phyloP scores from a whole-genome alignment of 495 filamentous ascomycete genomes.

The Aspergillus ellipticus region DNA sequence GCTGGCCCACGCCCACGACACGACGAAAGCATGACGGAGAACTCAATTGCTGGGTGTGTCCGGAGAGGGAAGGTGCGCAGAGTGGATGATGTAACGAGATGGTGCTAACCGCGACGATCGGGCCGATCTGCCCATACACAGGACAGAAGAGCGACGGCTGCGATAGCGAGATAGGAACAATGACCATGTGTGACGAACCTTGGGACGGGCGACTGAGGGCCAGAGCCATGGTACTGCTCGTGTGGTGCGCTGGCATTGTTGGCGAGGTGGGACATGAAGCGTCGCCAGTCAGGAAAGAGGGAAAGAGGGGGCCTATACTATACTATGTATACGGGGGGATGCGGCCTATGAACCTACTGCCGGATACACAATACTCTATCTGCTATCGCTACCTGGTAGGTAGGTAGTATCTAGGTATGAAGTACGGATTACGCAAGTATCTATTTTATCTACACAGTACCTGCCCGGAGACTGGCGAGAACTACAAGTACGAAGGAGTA shows the following conservation, averaged over 20 bases:
- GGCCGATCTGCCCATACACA: background rate
- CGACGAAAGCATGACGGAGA: background rate
- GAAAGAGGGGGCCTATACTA: no score
- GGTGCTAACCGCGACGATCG: background rate
- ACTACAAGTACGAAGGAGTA: no score
- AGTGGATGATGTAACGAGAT: slow-evolving; percentile 5
- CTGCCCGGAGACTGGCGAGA: no score
- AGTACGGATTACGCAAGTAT: no score
- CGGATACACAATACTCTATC: no score
- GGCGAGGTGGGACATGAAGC: background rate
- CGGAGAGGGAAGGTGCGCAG: background rate
- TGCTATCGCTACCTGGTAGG: no score
- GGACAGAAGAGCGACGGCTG: background rate
- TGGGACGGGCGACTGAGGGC: background rate
- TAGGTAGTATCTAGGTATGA: no score
- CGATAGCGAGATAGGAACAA: background rate
- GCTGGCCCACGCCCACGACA: no score
- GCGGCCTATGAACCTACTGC: no score
- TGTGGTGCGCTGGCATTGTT: background rate
- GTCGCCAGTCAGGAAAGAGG: no score
- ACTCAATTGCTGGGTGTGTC: slow-evolving; percentile 1
- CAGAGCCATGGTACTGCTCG: background rate
- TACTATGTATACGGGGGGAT: no score
- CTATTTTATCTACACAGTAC: no score
- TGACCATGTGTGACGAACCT: slow-evolving; percentile 3